Base-by-base conservation (phyloP, 2,329 filamentous ascomycete genomes). In the Gaeumannomyces tritici region DNA sequence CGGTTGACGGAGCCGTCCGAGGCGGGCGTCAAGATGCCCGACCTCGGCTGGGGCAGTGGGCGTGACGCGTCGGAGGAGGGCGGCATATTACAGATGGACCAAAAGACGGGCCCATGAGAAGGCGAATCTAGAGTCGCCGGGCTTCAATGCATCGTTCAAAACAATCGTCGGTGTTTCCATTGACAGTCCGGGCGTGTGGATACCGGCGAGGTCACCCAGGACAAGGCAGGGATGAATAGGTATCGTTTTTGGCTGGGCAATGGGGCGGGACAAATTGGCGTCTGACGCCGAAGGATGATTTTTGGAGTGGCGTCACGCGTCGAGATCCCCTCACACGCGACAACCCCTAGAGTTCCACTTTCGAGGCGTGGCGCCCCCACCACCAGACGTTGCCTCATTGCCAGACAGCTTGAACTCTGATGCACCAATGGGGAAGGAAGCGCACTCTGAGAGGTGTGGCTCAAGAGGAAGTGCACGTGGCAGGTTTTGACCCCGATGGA, bases 41-140 rank as follows among this genome's bases (percentile, higher is more conserved):
- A 18, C 55, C 62, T 59, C 35, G 18, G 65, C 56, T 54, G 63
- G 62, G 61, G 24, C n/a, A 51, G 61, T 59, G 18, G 65, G 76
- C 65, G 66, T 69, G 80, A 80, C 80, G 79, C 79, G 79, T 80
- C 76, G 68, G 74, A 68, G 64, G 65, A 68, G 57, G 67, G 69
- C 58, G 62, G 33, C 54, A 57, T 59, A 61, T 60, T 62, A 56
- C 55, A 59, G n/a, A 63, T 28, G 42, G 61, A 64, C 62, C 64
- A 63, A 58, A 24, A 60, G 35, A 58, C 27, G 18, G 54, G 42
- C 24, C 42, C 21, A 21, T 26, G 28, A 54, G 59, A 42, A 51
- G 33, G 42, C 42, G 24, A 47, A 5, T 12, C 54, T 24, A 12
- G 5, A n/a, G n/a, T 42, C 29, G 27, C 28, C 24, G 55, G n/a